Percentiles rank a stretch among this genome's conserved stretches.
Evolutionary conservation across 345 rosid species (phyloP).

Genomic region (Reutealis trisperma): DNA sequence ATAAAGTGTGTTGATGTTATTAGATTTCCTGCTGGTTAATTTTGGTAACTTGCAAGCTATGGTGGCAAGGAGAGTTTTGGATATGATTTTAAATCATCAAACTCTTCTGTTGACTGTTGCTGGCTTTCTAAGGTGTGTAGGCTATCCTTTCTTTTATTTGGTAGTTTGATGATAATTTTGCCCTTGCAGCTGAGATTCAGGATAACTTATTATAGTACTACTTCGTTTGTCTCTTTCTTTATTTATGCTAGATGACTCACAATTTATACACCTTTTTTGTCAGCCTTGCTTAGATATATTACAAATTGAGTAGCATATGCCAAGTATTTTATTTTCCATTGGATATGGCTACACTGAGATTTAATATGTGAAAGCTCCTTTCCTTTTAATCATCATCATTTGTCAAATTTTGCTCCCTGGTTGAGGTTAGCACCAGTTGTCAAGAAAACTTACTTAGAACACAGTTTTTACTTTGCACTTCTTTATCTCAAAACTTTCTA

Average conservation of each 20-base stretch:
- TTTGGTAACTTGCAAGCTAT: not conserved
- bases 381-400: too few species aligned
- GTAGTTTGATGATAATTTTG: not conserved
- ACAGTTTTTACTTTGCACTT: too few species aligned
- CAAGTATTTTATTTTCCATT: too few species aligned
- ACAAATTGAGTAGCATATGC: too few species aligned
- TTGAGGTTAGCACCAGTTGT: too few species aligned
- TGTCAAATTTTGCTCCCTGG: too few species aligned
- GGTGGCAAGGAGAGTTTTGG: not conserved
- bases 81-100: not conserved
- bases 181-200: not conserved
- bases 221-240: not conserved
- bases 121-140: not conserved
- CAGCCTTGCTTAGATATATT: not conserved
- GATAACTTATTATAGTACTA: not conserved
- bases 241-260: not conserved
- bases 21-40: too few species aligned
- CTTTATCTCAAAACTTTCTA: too few species aligned
- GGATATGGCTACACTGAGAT: too few species aligned
- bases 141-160: not conserved
- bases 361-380: too few species aligned
- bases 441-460: too few species aligned
- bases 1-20: not conserved
- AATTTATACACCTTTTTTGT: not conserved
- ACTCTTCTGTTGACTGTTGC: too few species aligned